Percentiles rank a stretch among this genome's conserved stretches.
Evolutionary conservation across 768 basidiomycete species (phyloP).

Genomic region (Scleroderma citrinum): DNA sequence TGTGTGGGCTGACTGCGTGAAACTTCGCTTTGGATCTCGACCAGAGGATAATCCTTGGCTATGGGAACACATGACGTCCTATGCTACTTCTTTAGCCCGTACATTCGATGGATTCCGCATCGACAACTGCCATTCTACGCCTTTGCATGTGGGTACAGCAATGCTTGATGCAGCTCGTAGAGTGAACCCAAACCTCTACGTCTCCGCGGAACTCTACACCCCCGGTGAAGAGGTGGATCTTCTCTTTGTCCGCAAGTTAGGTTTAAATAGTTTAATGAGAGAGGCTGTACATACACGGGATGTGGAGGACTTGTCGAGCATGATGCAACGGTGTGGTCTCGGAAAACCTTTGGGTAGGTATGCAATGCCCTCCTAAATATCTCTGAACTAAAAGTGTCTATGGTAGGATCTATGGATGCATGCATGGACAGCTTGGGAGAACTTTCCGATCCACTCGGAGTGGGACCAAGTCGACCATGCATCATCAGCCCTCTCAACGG

Average conservation of each 20-base stretch:
- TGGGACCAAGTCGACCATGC: constrained; percentile 70
- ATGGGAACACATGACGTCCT: constrained; percentile 86
- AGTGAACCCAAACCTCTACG: constrained; percentile 88
- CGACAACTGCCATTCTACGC: constrained; percentile 98
- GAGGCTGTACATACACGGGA: constrained; percentile 92
- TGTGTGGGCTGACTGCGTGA: constrained; percentile 97
- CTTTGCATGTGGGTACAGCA: constrained; percentile 89
- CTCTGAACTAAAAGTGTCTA: neutral
- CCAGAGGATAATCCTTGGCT: constrained; percentile 87
- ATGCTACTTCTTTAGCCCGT: constrained; percentile 73
- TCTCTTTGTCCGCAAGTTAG: constrained; percentile 84
- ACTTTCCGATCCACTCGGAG: constrained; percentile 75
- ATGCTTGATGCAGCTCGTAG: constrained; percentile 90
- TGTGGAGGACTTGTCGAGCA: constrained; percentile 83
- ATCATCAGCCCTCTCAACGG: constrained; percentile 78
- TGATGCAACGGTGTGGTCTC: constrained; percentile 86
- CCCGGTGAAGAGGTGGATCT: constrained; percentile 93
- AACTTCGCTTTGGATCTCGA: constrained; percentile 84
- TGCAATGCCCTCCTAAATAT: neutral
- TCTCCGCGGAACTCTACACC: constrained; percentile 96
- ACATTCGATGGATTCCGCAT: constrained; percentile 95
- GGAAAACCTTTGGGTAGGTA: constrained; percentile 84
- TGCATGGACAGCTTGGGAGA: constrained; percentile 76
- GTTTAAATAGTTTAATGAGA: constrained; percentile 89
- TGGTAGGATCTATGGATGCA: constrained; percentile 87